phyloP scores from a whole-genome alignment of 179 eudicot genomes.

The Nepenthes alata region DNA sequence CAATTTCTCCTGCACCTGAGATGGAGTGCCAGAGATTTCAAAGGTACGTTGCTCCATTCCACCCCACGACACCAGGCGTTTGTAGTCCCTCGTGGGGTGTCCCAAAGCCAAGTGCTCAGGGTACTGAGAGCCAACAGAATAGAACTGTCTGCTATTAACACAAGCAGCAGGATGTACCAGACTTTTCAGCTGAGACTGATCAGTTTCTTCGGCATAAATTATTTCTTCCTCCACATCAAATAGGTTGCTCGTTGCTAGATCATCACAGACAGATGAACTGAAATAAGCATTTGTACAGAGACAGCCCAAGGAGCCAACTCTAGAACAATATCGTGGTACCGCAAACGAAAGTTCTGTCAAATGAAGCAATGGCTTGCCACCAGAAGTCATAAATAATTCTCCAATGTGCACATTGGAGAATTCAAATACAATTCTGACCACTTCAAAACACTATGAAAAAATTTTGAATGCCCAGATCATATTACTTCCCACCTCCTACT shows the following conservation, averaged over 20 bases:
- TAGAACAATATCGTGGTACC: constrained; percentile 15
- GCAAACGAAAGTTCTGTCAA: constrained; percentile 21
- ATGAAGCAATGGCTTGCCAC: constrained; percentile 28
- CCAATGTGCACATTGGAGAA: constrained; percentile 35
- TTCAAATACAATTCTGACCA: constrained; percentile 8
- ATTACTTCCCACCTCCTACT: constrained; percentile 6
- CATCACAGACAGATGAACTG: constrained; percentile 29
- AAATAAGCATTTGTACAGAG: constrained; percentile 23
- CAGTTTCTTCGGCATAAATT: constrained; percentile 14
- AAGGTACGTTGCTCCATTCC: constrained; percentile 47
- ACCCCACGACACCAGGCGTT: constrained; percentile 58
- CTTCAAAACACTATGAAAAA: constrained; percentile 2
- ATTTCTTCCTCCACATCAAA: constrained; percentile 19
- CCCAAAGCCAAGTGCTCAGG: constrained; percentile 21
- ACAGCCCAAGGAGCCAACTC: constrained; percentile 25
- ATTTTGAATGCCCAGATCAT: constrained; percentile 10
- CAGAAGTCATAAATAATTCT: constrained; percentile 47
- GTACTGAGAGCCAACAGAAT: constrained; percentile 26
- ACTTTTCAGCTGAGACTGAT: constrained; percentile 12
- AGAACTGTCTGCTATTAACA: constrained; percentile 17
- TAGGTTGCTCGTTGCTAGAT: constrained; percentile 9
- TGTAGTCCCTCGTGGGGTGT: constrained; percentile 41
- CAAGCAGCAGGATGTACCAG: constrained; percentile 17
- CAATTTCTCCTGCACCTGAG: constrained; percentile 16
- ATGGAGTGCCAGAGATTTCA: constrained; percentile 41